Conservation (phyloP, 2,329 filamentous ascomycete species). For the Apiospora aurea region DNA sequence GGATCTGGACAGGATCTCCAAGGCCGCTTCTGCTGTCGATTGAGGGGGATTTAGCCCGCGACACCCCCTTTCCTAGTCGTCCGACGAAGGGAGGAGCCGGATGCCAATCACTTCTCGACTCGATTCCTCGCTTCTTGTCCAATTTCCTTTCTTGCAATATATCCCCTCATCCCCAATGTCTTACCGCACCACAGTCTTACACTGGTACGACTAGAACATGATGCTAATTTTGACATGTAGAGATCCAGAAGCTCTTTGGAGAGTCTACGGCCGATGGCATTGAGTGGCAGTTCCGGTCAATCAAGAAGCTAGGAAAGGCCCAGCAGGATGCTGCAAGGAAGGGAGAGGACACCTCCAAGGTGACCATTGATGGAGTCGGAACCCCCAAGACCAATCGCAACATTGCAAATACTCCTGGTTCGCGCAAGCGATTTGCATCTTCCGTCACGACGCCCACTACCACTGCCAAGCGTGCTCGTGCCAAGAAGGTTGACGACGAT, state of each 20-base stretch:
- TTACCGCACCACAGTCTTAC: neutral
- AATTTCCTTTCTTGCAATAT: neutral
- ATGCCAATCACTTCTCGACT: neutral
- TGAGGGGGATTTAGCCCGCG: neutral
- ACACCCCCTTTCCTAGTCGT: neutral
- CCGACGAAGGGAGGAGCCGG: neutral
- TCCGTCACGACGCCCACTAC: slow-evolving; percentile 29
- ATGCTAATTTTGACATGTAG: slow-evolving; percentile 42
- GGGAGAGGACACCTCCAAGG: slow-evolving; percentile 53
- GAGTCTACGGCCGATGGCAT: slow-evolving; percentile 64
- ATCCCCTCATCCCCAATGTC: neutral
- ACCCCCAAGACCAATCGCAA: slow-evolving; percentile 12
- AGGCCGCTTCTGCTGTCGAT: neutral
- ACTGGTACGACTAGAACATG: no score
- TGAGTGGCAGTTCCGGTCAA: slow-evolving; percentile 65
- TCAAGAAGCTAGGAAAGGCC: slow-evolving; percentile 60
- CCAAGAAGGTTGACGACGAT: slow-evolving; percentile 24
- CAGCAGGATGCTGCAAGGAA: slow-evolving; percentile 53
- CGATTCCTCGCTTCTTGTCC: neutral
- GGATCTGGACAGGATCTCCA: slow-evolving; percentile 12
- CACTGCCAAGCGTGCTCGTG: slow-evolving; percentile 29
- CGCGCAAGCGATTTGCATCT: slow-evolving; percentile 22
- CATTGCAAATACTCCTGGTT: slow-evolving; percentile 9
- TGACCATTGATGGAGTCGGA: slow-evolving; percentile 1
- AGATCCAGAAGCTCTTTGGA: slow-evolving; percentile 66